These are phyloP conservation scores for Zymoseptoria pseudotritici DNA, from an alignment of 2,329 filamentous ascomycete species.

Conservation along the genomic window DNA sequence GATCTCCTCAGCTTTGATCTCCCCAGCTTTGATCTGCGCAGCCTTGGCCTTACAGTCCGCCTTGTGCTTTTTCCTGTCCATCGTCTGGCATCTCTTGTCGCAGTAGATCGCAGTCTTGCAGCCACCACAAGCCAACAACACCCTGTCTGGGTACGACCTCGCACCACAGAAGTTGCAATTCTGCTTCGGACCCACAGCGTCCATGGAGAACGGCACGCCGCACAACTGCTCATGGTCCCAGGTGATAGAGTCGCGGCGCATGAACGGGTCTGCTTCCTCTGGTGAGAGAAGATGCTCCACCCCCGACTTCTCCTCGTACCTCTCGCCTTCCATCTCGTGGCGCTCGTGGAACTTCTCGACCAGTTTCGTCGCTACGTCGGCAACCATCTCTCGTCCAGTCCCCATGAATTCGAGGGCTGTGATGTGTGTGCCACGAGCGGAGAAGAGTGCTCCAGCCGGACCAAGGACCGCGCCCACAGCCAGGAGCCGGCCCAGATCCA, in stretches of 20 bases:
- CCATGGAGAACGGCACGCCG: not conserved
- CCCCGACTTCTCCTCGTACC: no score
- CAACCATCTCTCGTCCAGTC: not conserved
- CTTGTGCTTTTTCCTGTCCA: conserved; percentile 2
- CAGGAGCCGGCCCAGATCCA: not conserved
- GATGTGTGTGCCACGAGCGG: no score
- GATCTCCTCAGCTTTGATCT: not conserved
- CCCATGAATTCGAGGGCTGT: no score
- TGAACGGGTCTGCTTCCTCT: not conserved
- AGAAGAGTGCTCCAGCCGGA: no score
- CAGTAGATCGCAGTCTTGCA: conserved; percentile 1
- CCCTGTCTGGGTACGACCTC: not conserved
- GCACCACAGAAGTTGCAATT: not conserved
- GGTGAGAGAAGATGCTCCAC: no score
- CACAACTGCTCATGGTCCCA: not conserved
- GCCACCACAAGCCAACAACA: not conserved
- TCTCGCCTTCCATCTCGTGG: not conserved
- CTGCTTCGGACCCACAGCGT: not conserved
- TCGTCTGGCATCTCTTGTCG: conserved; percentile 1
- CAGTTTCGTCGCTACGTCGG: not conserved
- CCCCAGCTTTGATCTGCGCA: no score
- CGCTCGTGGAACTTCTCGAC: not conserved
- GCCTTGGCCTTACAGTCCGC: not conserved
- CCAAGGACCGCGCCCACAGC: not conserved
- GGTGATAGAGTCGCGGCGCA: not conserved